Conservation (phyloP, 78 protist species). For the Polysphondylium violaceum region DNA sequence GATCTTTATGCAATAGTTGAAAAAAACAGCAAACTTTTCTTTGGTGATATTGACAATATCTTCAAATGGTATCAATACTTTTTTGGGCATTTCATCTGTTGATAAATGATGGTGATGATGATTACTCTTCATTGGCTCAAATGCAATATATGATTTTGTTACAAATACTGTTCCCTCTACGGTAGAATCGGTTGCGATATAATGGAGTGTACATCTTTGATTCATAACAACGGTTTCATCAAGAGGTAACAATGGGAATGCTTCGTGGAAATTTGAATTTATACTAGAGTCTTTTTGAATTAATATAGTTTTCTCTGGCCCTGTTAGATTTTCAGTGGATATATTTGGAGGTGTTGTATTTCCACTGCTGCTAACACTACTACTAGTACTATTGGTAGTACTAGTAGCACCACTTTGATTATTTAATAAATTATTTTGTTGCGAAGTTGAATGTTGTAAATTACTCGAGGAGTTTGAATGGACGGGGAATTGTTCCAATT, state of each 20-base stretch:
- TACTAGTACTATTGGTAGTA: constrained; percentile 9
- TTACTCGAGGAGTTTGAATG: background rate
- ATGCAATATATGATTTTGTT: constrained; percentile 66
- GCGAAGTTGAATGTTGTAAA: background rate
- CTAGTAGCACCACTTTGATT: constrained; percentile 1
- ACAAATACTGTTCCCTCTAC: constrained; percentile 49
- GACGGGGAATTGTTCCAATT: too few relatives aligned
- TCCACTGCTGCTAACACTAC: background rate
- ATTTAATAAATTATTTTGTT: background rate
- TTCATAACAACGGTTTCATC: constrained; percentile 20
- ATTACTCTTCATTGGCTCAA: constrained; percentile 12
- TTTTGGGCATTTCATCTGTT: too few relatives aligned
- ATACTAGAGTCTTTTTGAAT: constrained; percentile 48
- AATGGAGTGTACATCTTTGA: constrained; percentile 54
- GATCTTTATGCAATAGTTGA: constrained; percentile 57
- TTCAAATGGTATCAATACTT: constrained; percentile 67
- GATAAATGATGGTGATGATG: background rate
- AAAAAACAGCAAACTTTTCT: constrained; percentile 29
- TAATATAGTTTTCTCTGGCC: constrained; percentile 37
- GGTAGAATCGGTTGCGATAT: background rate
- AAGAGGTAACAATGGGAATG: constrained; percentile 46
- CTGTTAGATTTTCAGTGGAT: background rate
- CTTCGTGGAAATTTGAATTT: constrained; percentile 29
- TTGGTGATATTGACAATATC: constrained; percentile 49
- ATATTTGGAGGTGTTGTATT: background rate